These are phyloP conservation scores for Termitomyces sp. DNA, from an alignment of 768 basidiomycete species.

Conservation along the genomic window DNA sequence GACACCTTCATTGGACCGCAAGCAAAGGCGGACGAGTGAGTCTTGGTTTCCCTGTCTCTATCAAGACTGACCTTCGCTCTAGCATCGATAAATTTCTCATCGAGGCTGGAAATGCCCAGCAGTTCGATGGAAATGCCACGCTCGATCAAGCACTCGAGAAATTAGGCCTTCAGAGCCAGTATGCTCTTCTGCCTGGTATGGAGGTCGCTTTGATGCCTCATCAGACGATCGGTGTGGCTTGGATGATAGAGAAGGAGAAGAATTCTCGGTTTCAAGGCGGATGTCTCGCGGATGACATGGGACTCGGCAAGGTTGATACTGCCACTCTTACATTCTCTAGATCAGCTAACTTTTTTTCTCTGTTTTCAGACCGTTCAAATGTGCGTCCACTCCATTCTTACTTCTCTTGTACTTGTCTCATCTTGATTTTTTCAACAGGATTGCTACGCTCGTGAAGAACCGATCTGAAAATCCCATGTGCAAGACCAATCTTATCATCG, in stretches of 20 bases:
- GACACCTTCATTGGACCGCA: conserved; percentile 43
- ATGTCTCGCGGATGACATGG: conserved; percentile 53
- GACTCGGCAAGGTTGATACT: conserved; percentile 52
- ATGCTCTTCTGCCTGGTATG: conserved; percentile 55
- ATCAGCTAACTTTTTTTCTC: background rate
- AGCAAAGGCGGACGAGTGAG: conserved; percentile 50
- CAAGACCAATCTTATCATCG: conserved; percentile 68
- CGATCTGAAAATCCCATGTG: conserved; percentile 41
- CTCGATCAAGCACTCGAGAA: conserved; percentile 54
- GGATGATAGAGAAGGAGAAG: conserved; percentile 55
- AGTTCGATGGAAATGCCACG: conserved; percentile 55
- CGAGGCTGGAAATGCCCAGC: conserved; percentile 53
- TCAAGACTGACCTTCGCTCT: conserved; percentile 1
- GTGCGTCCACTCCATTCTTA: conserved; percentile 19
- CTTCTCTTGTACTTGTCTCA: background rate
- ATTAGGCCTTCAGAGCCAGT: conserved; percentile 47
- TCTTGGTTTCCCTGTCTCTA: conserved; percentile 5
- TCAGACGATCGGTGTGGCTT: conserved; percentile 58
- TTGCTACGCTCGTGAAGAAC: conserved; percentile 58
- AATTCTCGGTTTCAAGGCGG: conserved; percentile 42
- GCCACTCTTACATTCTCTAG: background rate
- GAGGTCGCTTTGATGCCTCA: conserved; percentile 63
- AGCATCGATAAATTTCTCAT: conserved; percentile 55
- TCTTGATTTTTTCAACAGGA: conserved; percentile 31
- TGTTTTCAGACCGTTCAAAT: conserved; percentile 43